These are phyloP conservation scores for Termitomyces sp. DNA, from an alignment of 768 basidiomycete genomes.

Conservation along the genomic window DNA sequence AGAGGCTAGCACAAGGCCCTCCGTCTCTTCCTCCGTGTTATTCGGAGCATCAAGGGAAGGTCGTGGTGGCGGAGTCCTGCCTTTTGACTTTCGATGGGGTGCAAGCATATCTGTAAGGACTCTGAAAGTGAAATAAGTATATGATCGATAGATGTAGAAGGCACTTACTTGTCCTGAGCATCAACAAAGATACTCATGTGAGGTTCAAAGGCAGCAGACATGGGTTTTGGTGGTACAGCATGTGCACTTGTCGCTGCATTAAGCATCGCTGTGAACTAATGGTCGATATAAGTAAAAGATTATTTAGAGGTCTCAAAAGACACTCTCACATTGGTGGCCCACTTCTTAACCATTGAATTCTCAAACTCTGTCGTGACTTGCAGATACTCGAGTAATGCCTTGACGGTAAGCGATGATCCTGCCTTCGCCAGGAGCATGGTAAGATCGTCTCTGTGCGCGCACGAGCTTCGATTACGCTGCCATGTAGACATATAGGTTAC, in stretches of 20 bases:
- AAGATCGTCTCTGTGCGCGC: slow-evolving; percentile 69
- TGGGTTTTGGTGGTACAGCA: slow-evolving; percentile 57
- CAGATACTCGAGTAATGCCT: slow-evolving; percentile 78
- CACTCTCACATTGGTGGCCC: slow-evolving; percentile 61
- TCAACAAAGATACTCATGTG: slow-evolving; percentile 94
- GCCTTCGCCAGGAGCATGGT: slow-evolving; percentile 77
- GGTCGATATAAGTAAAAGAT: background rate
- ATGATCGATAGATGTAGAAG: background rate
- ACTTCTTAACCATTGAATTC: slow-evolving; percentile 74
- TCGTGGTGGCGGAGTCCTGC: slow-evolving; percentile 43
- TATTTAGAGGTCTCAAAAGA: background rate
- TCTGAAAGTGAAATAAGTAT: slow-evolving; percentile 34
- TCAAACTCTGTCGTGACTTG: slow-evolving; percentile 91
- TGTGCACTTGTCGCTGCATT: slow-evolving; percentile 45
- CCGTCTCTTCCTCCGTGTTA: slow-evolving; percentile 40
- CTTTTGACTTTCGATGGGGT: slow-evolving; percentile 58
- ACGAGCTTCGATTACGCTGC: background rate
- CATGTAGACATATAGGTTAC: slow-evolving; percentile 5
- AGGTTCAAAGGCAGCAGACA: slow-evolving; percentile 89
- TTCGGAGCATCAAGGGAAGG: slow-evolving; percentile 62
- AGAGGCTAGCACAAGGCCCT: slow-evolving; percentile 75
- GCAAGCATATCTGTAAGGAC: slow-evolving; percentile 89
- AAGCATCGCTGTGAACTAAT: slow-evolving; percentile 65
- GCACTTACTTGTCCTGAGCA: slow-evolving; percentile 85
- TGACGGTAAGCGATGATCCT: slow-evolving; percentile 68